These are phyloP conservation scores for Capsella bursapastoris DNA, from an alignment of 345 rosid genomes.

Conservation along the genomic window DNA sequence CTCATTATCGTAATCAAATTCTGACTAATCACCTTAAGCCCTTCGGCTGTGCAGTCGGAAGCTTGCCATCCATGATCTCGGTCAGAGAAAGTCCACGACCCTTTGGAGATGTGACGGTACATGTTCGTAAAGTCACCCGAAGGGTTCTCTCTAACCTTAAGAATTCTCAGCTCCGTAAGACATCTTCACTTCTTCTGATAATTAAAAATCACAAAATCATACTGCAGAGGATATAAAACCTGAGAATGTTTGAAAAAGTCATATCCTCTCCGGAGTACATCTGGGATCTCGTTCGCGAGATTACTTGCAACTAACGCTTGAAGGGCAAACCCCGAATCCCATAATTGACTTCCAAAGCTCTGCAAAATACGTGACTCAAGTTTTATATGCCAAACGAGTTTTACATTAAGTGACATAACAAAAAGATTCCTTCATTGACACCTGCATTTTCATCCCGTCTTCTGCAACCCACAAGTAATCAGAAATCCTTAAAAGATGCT, in stretches of 20 bases:
- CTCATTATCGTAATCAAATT: background rate
- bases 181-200: conserved; percentile 18
- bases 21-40: conserved; percentile 36
- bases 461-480: conserved; percentile 93
- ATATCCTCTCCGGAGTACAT: conserved; percentile 68
- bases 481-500: conserved; percentile 73
- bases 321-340: conserved; percentile 77
- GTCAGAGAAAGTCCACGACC: conserved; percentile 49
- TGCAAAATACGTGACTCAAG: conserved; percentile 34
- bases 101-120: conserved; percentile 48
- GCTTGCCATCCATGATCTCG: conserved; percentile 51
- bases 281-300: conserved; percentile 57
- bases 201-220: background rate
- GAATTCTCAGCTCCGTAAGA: conserved; percentile 11
- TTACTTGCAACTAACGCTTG: conserved; percentile 78
- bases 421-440: conserved; percentile 7
- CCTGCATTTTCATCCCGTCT: conserved; percentile 96
- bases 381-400: background rate
- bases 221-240: conserved; percentile 45
- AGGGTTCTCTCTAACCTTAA: conserved; percentile 64
- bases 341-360: conserved; percentile 83
- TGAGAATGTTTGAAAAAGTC: conserved; percentile 80
- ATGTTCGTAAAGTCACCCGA: conserved; percentile 42
- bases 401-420: background rate
- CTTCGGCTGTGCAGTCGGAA: conserved; percentile 49